Conservation (phyloP, 78 protist genomes). For the Monocercomonoides exilis region DNA sequence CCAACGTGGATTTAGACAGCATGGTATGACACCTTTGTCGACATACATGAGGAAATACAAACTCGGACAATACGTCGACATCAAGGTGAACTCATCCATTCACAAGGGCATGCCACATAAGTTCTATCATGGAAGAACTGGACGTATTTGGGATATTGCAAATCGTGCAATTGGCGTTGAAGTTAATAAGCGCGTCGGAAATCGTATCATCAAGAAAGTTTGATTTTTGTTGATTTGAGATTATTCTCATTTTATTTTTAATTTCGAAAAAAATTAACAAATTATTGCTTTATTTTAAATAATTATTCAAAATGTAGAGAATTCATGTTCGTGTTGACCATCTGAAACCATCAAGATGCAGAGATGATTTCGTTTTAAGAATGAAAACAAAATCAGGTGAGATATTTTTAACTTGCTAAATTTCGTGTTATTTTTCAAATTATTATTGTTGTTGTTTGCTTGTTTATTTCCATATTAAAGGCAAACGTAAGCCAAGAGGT, state of each 20-base stretch:
- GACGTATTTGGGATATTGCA: conserved; percentile 95
- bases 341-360: conserved; percentile 81
- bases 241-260: too few species aligned
- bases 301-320: conserved; percentile 56
- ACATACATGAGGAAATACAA: conserved; percentile 50
- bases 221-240: too few species aligned
- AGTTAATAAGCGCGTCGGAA: conserved; percentile 85
- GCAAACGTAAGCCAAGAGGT: neutral
- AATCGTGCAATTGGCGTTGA: conserved; percentile 93
- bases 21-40: conserved; percentile 59
- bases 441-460: neutral
- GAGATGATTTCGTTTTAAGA: conserved; percentile 74
- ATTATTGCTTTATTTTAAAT: neutral
- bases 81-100: conserved; percentile 77
- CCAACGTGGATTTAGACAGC: conserved; percentile 69
- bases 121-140: conserved; percentile 99
- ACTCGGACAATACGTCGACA: conserved; percentile 87
- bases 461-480: too few species aligned
- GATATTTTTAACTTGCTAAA: neutral
- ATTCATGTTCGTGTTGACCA: conserved; percentile 98
- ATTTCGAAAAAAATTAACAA: too few species aligned
- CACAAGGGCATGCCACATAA: conserved; percentile 99
- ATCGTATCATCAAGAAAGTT: conserved; percentile 76
- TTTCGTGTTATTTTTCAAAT: neutral
- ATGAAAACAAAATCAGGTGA: conserved; percentile 3